Evolutionary conservation across 2,329 filamentous ascomycete genomes (phyloP).

Genomic region (Ophiostoma himal-ulmi): DNA sequence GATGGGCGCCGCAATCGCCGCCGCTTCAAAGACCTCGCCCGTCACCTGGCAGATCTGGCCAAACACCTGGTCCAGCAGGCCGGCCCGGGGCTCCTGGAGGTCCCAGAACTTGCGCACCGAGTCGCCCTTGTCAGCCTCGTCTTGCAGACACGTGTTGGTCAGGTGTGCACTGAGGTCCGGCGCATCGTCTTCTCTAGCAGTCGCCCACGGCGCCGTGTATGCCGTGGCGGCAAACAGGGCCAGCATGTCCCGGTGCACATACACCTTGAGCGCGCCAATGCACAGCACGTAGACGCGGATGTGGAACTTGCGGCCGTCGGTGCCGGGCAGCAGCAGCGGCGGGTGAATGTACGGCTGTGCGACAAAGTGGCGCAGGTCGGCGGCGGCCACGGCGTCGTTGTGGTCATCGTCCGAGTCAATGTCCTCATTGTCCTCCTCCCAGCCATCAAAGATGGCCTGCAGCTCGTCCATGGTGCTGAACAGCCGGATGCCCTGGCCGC

Average conservation of each 20-base stretch:
- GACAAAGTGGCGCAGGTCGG: slow-evolving; percentile 91
- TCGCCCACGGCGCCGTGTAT: slow-evolving; percentile 59
- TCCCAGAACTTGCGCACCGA: slow-evolving; percentile 62
- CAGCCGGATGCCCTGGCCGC: slow-evolving; percentile 84
- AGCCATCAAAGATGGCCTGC: slow-evolving; percentile 82
- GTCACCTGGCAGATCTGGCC: slow-evolving; percentile 67
- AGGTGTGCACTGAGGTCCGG: slow-evolving; percentile 68
- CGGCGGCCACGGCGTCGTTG: slow-evolving; percentile 64
- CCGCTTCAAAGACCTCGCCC: slow-evolving; percentile 77
- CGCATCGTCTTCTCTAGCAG: slow-evolving; percentile 31
- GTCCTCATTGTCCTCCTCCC: slow-evolving; percentile 66
- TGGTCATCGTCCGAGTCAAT: slow-evolving; percentile 46
- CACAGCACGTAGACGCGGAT: slow-evolving; percentile 87
- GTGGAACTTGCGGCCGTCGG: slow-evolving; percentile 77
- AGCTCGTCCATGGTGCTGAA: slow-evolving; percentile 82
- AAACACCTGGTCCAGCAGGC: slow-evolving; percentile 55
- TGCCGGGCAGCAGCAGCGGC: slow-evolving; percentile 64
- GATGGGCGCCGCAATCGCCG: slow-evolving; percentile 72
- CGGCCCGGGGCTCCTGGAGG: slow-evolving; percentile 37
- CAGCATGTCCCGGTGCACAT: slow-evolving; percentile 86
- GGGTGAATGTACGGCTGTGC: slow-evolving; percentile 92
- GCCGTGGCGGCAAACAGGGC: slow-evolving; percentile 77
- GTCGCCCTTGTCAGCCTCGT: slow-evolving; percentile 54
- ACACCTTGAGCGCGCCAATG: slow-evolving; percentile 69
- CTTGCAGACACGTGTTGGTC: slow-evolving; percentile 92